Evolutionary conservation across 2,329 filamentous ascomycete species (phyloP).

Genomic region (Diaporthe citri): DNA sequence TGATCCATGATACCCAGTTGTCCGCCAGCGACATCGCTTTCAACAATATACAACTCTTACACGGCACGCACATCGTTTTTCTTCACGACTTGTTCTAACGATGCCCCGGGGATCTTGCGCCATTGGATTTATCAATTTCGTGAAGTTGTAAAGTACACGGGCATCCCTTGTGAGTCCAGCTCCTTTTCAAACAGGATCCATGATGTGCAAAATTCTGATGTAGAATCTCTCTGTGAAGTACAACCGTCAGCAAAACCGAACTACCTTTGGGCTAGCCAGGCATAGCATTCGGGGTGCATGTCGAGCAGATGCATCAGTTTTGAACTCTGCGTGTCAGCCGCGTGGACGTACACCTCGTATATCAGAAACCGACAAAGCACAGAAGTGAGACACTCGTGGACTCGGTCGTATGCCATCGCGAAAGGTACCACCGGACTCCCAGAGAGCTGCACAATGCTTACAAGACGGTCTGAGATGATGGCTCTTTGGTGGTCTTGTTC

Average conservation of each 20-base stretch:
- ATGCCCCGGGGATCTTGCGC: background rate
- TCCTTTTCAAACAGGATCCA: background rate
- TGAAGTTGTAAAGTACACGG: background rate
- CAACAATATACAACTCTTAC: background rate
- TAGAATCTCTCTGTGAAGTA: background rate
- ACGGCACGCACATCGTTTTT: background rate
- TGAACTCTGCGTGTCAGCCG: constrained; percentile 4
- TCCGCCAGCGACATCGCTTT: background rate
- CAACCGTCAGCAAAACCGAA: background rate
- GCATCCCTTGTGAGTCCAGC: background rate
- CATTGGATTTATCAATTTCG: background rate
- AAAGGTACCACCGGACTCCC: background rate
- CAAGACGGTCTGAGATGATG: constrained; percentile 1
- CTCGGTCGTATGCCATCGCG: constrained; percentile 19
- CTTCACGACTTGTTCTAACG: background rate
- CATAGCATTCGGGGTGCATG: background rate
- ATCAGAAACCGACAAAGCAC: constrained; percentile 26
- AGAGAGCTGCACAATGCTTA: constrained; percentile 3
- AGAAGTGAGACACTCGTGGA: constrained; percentile 16
- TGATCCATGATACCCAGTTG: constrained; percentile 15
- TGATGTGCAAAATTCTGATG: constrained; percentile 4
- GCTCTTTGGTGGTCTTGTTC: constrained; percentile 11
- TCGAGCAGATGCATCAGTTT: constrained; percentile 5
- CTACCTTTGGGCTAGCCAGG: background rate
- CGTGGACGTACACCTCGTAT: constrained; percentile 7